phyloP scores from a whole-genome alignment of 148 eudicot genomes.

The Talinum fruticosum region DNA sequence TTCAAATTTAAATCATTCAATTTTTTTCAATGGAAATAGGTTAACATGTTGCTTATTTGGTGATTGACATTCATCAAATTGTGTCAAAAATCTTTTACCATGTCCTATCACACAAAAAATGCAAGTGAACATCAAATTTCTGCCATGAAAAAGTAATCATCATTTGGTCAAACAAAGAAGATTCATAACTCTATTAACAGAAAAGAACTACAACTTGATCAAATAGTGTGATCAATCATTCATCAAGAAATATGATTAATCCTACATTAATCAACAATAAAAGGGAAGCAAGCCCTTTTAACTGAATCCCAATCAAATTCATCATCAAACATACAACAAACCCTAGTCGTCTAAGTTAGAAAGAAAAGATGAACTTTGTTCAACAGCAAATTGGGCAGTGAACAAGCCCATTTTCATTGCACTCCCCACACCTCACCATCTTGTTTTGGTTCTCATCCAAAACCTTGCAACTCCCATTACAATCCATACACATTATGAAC shows the following conservation, averaged over 20 bases:
- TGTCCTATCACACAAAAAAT: background rate
- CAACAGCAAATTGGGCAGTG: conserved; percentile 73
- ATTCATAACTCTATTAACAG: background rate
- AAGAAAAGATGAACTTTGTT: background rate
- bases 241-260: conserved; percentile 4
- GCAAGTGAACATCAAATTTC: background rate
- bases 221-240: conserved; percentile 2
- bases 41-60: no score
- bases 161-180: background rate
- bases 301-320: background rate
- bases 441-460: conserved; percentile 46
- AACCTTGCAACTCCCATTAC: conserved; percentile 75
- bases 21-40: no score
- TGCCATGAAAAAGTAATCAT: background rate
- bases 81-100: no score
- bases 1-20: no score
- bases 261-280: conserved; percentile 6
- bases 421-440: conserved; percentile 58
- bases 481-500: conserved; percentile 74
- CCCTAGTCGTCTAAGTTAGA: background rate
- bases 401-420: conserved; percentile 91
- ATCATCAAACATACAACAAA: conserved; percentile 3
- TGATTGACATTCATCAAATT: no score
- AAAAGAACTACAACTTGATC: background rate
- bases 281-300: background rate